Evolutionary conservation across 495 filamentous ascomycete genomes (phyloP).

Genomic region (Hypomontagnella submonticulosa): DNA sequence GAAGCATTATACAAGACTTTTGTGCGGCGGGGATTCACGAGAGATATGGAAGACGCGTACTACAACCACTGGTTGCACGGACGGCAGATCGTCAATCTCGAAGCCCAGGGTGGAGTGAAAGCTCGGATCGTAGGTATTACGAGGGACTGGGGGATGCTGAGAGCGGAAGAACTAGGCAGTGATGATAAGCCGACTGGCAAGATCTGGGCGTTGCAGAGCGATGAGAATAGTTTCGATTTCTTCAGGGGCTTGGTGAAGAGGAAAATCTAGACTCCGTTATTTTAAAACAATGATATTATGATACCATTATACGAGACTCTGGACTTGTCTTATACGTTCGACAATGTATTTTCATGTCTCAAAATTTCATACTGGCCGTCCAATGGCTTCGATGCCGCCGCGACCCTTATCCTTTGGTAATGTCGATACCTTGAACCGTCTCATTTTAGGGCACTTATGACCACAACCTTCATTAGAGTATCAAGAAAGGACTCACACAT

Average conservation of each 20-base stretch:
- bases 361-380: no score
- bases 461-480: no score
- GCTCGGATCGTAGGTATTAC: conserved; percentile 92
- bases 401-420: no score
- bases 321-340: background rate
- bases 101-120: conserved; percentile 79
- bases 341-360: background rate
- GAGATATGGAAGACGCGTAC: conserved; percentile 78
- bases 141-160: conserved; percentile 84
- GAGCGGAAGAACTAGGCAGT: conserved; percentile 81
- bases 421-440: no score
- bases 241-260: conserved; percentile 87
- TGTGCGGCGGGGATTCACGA: conserved; percentile 74
- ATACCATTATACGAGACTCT: background rate
- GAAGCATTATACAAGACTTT: conserved; percentile 83
- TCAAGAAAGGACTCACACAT: no score
- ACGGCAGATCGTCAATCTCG: conserved; percentile 88
- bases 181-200: conserved; percentile 79
- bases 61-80: conserved; percentile 91
- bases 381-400: no score
- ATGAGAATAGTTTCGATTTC: conserved; percentile 99
- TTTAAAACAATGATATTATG: no score
- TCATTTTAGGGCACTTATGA: no score
- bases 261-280: conserved; percentile 65
- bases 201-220: conserved; percentile 87